Percentiles rank a stretch among this genome's conserved stretches.
phyloP scores from a whole-genome alignment of 2,329 filamentous ascomycete genomes.

The Botrytis cinerea region DNA sequence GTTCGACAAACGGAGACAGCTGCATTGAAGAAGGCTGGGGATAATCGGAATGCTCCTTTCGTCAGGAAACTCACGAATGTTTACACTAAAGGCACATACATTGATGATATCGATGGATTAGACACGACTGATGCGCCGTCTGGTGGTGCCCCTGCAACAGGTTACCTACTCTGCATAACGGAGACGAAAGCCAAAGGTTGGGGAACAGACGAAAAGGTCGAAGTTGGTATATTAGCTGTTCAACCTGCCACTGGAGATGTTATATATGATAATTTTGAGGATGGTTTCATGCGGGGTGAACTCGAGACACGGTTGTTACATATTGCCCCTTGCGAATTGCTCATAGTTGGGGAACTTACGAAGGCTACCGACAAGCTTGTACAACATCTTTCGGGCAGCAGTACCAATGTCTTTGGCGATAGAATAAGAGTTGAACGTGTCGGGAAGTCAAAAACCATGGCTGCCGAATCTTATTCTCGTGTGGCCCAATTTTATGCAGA shows the following conservation, averaged over 20 bases:
- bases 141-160: constrained; percentile 64
- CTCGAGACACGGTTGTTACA: constrained; percentile 94
- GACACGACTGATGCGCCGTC: constrained; percentile 57
- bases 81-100: constrained; percentile 97
- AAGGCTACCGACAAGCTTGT: constrained; percentile 91
- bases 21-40: constrained; percentile 89
- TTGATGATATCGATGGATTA: constrained; percentile 86
- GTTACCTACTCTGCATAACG: constrained; percentile 92
- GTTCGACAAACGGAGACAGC: constrained; percentile 94
- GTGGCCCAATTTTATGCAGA: constrained; percentile 91
- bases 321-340: constrained; percentile 91
- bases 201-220: constrained; percentile 89
- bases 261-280: constrained; percentile 93
- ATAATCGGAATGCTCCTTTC: constrained; percentile 92
- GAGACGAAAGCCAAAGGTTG: constrained; percentile 77
- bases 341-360: constrained; percentile 88
- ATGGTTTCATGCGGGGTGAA: constrained; percentile 96
- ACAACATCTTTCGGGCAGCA: constrained; percentile 84
- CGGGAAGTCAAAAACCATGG: constrained; percentile 75
- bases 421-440: constrained; percentile 82
- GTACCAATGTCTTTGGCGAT: constrained; percentile 89
- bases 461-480: constrained; percentile 81
- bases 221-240: constrained; percentile 88
- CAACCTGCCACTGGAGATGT: constrained; percentile 96
- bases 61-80: constrained; percentile 90